Conservation (phyloP, 2,329 filamentous ascomycete genomes). For the Nemania diffusa region DNA sequence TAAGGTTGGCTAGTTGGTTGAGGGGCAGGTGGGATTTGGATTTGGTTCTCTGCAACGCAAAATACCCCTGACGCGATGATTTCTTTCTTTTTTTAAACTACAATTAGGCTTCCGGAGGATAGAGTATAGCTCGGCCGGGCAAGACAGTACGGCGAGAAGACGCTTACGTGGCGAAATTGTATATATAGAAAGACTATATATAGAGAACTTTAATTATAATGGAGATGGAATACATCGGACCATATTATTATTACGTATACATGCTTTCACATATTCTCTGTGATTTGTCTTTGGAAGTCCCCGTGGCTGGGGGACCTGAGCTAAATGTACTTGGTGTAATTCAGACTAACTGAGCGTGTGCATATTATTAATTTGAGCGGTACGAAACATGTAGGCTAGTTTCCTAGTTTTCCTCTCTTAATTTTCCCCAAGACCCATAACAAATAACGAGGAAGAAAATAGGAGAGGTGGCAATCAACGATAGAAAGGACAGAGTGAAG, state of each 20-base stretch:
- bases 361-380: neutral
- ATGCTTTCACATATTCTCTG: neutral
- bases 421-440: too few species aligned
- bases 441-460: too few species aligned
- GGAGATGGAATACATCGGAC: conserved; percentile 2
- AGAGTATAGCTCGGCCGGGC: neutral
- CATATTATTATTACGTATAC: too few species aligned
- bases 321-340: neutral
- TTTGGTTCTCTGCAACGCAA: conserved; percentile 8
- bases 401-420: neutral
- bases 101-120: neutral
- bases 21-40: neutral
- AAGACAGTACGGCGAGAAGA: neutral
- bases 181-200: neutral
- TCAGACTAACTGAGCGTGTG: neutral
- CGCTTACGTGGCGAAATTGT: too few species aligned
- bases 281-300: neutral
- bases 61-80: conserved; percentile 33
- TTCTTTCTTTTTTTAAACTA: neutral
- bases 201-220: conserved; percentile 22
- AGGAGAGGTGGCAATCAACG: too few species aligned
- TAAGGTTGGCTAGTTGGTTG: neutral
- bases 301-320: neutral
- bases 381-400: neutral
- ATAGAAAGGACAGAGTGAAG: too few species aligned